Conservation (phyloP, 768 basidiomycete genomes). For the Gelatoporia subvermispora region DNA sequence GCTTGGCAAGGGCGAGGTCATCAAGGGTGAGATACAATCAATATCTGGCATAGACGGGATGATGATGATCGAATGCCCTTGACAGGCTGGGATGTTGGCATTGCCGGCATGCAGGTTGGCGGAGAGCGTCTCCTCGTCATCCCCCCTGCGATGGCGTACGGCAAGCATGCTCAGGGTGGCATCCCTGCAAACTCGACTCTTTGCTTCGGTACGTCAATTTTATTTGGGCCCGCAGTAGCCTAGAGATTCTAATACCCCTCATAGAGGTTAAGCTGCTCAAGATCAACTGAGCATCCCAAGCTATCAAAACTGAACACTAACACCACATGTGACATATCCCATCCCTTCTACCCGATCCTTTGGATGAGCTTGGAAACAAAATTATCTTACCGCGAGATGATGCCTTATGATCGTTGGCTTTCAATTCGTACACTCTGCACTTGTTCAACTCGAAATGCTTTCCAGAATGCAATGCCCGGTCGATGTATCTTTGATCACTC, state of each 20-base stretch:
- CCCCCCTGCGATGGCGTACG: slow-evolving; percentile 69
- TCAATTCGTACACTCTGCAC: too few relatives aligned
- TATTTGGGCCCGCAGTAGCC: neutral
- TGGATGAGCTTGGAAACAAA: too few relatives aligned
- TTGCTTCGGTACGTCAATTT: slow-evolving; percentile 59
- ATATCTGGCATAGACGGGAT: neutral
- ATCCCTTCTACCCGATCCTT: neutral
- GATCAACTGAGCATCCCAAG: slow-evolving; percentile 45
- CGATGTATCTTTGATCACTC: too few relatives aligned
- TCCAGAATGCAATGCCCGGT: too few relatives aligned
- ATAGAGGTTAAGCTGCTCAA: slow-evolving; percentile 70
- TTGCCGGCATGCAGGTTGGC: slow-evolving; percentile 87
- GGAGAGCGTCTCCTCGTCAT: slow-evolving; percentile 82
- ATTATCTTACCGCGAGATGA: too few relatives aligned
- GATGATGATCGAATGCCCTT: neutral
- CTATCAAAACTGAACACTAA: neutral
- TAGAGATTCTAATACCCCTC: slow-evolving; percentile 3
- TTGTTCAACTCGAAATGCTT: too few relatives aligned
- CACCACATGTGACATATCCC: neutral
- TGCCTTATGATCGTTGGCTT: too few relatives aligned
- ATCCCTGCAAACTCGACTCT: slow-evolving; percentile 84
- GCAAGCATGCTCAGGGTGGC: slow-evolving; percentile 50
- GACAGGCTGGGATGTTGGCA: slow-evolving; percentile 85
- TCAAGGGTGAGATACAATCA: slow-evolving; percentile 56
- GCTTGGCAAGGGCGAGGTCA: slow-evolving; percentile 86